Conservation (phyloP, 2,329 filamentous ascomycete species). For the Coccinonectria pachysandricola region DNA sequence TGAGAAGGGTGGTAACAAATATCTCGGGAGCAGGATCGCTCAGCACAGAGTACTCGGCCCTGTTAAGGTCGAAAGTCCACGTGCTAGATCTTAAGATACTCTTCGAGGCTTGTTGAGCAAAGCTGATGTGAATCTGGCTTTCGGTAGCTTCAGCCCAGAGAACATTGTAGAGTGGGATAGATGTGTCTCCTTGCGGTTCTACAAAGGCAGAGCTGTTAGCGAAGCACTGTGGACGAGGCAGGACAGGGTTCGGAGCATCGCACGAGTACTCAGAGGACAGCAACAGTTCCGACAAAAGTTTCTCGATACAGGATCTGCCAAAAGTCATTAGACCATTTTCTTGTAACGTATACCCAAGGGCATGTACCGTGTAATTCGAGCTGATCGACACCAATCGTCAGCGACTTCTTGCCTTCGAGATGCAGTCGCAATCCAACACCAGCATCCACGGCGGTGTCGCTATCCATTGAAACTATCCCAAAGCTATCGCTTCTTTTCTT, state of each 20-base stretch:
- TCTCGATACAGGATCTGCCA: slow-evolving; percentile 12
- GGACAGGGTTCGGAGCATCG: slow-evolving; percentile 2
- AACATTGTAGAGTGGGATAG: slow-evolving; percentile 70
- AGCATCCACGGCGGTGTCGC: slow-evolving; percentile 11
- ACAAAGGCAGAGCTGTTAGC: slow-evolving; percentile 1
- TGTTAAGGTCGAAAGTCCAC: slow-evolving; percentile 41
- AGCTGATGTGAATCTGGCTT: slow-evolving; percentile 58
- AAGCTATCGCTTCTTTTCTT: no score
- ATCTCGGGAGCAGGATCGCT: slow-evolving; percentile 33
- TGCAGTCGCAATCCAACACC: slow-evolving; percentile 18
- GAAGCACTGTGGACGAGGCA: no score
- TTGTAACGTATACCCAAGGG: no score
- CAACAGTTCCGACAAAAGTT: slow-evolving; percentile 15
- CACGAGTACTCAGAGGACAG: slow-evolving; percentile 10
- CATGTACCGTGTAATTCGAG: slow-evolving; percentile 27
- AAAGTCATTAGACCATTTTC: slow-evolving; percentile 11
- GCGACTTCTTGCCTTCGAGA: slow-evolving; percentile 21
- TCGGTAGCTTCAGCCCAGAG: slow-evolving; percentile 65
- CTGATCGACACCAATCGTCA: slow-evolving; percentile 22
- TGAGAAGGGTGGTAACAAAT: slow-evolving; percentile 58
- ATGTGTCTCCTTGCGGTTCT: slow-evolving; percentile 19
- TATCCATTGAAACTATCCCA: slow-evolving; percentile 6
- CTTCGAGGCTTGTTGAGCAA: slow-evolving; percentile 52
- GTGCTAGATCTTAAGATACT: slow-evolving; percentile 49
- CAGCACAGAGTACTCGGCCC: slow-evolving; percentile 6